These are phyloP conservation scores for Fragilaria radians DNA, from an alignment of 108 stramenopile species.

Conservation along the genomic window DNA sequence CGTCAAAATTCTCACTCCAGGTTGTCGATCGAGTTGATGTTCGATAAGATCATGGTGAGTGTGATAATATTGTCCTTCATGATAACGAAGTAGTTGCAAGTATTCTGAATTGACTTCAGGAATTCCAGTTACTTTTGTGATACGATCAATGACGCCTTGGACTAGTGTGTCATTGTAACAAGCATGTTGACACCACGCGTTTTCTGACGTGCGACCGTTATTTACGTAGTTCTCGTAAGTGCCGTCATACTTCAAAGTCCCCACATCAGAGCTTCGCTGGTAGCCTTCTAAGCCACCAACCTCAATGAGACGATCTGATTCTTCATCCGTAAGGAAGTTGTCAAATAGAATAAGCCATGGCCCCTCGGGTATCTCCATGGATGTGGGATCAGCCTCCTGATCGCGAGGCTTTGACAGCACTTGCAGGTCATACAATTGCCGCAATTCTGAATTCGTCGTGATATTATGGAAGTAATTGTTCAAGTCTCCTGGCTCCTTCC, in stretches of 20 bases:
- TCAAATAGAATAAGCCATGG: constrained; percentile 88
- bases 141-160: constrained; percentile 29
- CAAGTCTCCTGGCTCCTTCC: constrained; percentile 30
- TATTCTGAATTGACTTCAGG: constrained; percentile 51
- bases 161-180: constrained; percentile 12
- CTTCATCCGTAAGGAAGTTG: constrained; percentile 66
- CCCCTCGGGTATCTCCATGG: constrained; percentile 29
- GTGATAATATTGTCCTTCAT: constrained; percentile 23
- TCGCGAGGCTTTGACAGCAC: constrained; percentile 46
- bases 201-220: constrained; percentile 21
- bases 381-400: constrained; percentile 12
- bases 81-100: constrained; percentile 58
- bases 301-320: constrained; percentile 61
- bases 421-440: constrained; percentile 42
- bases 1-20: constrained; percentile 79
- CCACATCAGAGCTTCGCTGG: constrained; percentile 75
- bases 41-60: constrained; percentile 44
- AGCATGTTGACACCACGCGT: constrained; percentile 21
- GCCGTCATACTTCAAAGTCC: constrained; percentile 52
- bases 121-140: constrained; percentile 33
- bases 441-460: constrained; percentile 29
- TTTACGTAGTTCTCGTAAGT: constrained; percentile 41
- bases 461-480: constrained; percentile 42
- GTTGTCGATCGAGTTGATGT: constrained; percentile 27
- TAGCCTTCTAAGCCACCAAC: constrained; percentile 59